Percentiles rank a stretch among this genome's conserved stretches.
phyloP scores from a whole-genome alignment of 176 grass and related monocot species.

The Echinochloa phyllopogon region DNA sequence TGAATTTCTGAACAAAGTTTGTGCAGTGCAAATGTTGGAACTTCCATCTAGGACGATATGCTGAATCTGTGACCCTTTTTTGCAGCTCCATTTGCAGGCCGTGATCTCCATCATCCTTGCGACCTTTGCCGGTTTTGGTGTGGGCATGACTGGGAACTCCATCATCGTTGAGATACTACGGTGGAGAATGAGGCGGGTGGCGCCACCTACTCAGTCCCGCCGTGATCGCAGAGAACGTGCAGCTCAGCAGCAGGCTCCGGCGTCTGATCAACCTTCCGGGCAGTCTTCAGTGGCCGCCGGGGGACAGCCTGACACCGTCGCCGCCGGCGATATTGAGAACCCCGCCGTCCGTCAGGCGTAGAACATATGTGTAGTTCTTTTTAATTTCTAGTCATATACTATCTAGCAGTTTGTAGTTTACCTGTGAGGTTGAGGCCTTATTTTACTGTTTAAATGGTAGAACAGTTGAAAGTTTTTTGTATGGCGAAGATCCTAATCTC shows the following conservation, averaged over 20 bases:
- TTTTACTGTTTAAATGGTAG: slow-evolving; percentile 19
- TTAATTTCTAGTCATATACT: not conserved
- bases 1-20: not conserved
- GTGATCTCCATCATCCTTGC: slow-evolving; percentile 94
- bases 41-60: too few species aligned
- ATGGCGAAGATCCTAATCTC: not conserved
- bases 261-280: slow-evolving; percentile 11
- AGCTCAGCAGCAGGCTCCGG: not conserved
- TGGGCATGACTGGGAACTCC: slow-evolving; percentile 85
- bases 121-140: slow-evolving; percentile 86
- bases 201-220: not conserved
- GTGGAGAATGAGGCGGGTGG: slow-evolving; percentile 43
- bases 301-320: not conserved
- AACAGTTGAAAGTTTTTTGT: not conserved
- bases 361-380: not conserved
- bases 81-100: slow-evolving; percentile 81
- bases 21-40: too few species aligned
- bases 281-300: not conserved
- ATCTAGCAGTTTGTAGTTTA: not conserved
- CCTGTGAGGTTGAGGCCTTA: not conserved
- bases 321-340: slow-evolving; percentile 36
- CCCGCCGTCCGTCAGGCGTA: slow-evolving; percentile 4
- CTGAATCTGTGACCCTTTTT: not conserved
- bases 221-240: slow-evolving; percentile 5
- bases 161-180: slow-evolving; percentile 61